Conservation (phyloP, 2,329 filamentous ascomycete species). For the Coniochaeta prunicola region DNA sequence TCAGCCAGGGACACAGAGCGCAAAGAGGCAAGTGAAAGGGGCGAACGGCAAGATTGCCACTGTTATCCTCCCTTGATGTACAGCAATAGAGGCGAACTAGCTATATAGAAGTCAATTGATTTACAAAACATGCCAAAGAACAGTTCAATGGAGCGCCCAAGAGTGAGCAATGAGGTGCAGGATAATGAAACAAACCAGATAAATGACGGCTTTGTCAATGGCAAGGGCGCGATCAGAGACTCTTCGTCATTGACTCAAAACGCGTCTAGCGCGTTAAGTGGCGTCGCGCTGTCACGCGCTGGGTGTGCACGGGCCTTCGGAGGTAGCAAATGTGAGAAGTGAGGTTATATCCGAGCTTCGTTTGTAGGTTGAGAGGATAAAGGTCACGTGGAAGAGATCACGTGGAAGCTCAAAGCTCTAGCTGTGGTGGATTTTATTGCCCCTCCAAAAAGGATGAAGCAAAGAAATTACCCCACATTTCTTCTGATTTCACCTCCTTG, state of each 20-base stretch:
- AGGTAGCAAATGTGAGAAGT: neutral
- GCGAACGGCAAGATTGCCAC: neutral
- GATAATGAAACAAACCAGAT: neutral
- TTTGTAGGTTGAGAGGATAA: neutral
- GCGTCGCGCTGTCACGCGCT: conserved; percentile 1
- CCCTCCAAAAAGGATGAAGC: neutral
- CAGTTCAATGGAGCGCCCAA: neutral
- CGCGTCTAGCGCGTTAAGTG: conserved; percentile 1
- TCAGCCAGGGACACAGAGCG: neutral
- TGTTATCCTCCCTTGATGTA: neutral
- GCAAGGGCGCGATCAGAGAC: neutral
- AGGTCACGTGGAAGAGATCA: neutral
- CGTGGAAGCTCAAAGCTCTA: neutral
- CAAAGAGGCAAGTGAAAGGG: neutral
- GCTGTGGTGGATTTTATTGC: neutral
- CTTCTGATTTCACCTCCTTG: neutral
- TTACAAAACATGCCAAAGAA: neutral
- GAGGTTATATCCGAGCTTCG: neutral
- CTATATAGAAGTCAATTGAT: neutral
- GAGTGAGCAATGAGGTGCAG: neutral
- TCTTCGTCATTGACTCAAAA: neutral
- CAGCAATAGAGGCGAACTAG: neutral
- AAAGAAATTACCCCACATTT: neutral
- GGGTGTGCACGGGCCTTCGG: neutral
- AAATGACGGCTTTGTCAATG: neutral